Evolutionary conservation across 441 rosid species (phyloP), one percentile per base, ranked within the genome.

Genomic region (Euphorbia celastroides): DNA sequence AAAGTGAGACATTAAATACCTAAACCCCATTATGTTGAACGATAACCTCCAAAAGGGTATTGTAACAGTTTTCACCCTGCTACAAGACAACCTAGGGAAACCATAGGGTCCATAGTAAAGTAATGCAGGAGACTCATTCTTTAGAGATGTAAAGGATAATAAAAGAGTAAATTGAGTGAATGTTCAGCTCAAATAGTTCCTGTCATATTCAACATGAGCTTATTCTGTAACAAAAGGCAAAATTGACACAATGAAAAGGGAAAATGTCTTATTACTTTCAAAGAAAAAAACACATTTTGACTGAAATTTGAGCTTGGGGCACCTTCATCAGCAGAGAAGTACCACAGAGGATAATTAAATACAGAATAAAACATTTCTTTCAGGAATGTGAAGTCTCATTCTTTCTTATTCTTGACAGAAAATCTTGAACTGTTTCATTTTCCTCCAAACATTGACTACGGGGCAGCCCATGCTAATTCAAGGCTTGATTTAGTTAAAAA

Each of bases 141-240:
- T 23, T 22, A 46, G 51, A 34, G 16, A 26, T 7, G 23, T 30
- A 14, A 32, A n/a, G 3, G 51, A 20, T 31, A 11, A 65, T 11
- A 8, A 32, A 0, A 14, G 23, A 20, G 57, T 19, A 31, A 32
- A 36, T 23, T 25, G 7, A 65, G 38, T 9, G 8, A 34, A 5
- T 27, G 20, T 0, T 28, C 16, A 13, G 25, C 60, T 8, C 16
- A 57, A 65, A 31, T 48, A 25, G 31, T 65, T 52, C 2, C 2
- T 32, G 20, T 31, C 16, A 31, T n/a, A 23, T 34, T 14, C 23
- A 54, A 10, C 25, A 19, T 22, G 4, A 36, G n/a, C 5, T 23
- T 65, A 55, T 19, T 27, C 65, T n/a, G 22, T 30, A 5, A 59
- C 10, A 46, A 31, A 60, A 22, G 2, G 32, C 65, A 68, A 68